A percentile compares a stretch with the other conserved stretches of the same genome.
phyloP scores from a whole-genome alignment of 345 rosid genomes.

The Citrus reticulata region DNA sequence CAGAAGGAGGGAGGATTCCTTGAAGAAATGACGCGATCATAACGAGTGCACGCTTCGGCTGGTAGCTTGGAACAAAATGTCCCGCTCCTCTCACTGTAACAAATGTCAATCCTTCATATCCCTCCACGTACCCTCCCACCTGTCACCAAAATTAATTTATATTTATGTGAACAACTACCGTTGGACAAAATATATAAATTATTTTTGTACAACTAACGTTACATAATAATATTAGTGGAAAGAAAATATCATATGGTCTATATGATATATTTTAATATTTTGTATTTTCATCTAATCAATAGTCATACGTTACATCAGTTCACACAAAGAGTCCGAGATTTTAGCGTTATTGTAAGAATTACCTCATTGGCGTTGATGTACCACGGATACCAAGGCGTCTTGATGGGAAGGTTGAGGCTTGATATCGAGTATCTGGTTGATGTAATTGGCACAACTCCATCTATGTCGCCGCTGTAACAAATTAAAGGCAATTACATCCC shows the following conservation, averaged over 20 bases:
- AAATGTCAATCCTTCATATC: conserved; percentile 30
- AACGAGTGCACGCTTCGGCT: conserved; percentile 30
- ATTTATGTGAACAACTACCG: too few species aligned
- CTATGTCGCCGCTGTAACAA: conserved; percentile 23
- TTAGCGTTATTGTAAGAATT: background rate
- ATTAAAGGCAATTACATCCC: too few species aligned
- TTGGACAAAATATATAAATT: too few species aligned
- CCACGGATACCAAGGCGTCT: conserved; percentile 25
- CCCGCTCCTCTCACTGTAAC: conserved; percentile 39
- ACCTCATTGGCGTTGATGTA: conserved; percentile 13
- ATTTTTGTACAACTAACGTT: too few species aligned
- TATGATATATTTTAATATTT: too few species aligned
- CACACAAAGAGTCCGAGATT: too few species aligned
- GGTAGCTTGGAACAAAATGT: conserved; percentile 32
- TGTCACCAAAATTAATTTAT: background rate
- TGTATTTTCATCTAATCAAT: too few species aligned
- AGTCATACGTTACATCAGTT: too few species aligned
- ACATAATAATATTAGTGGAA: too few species aligned
- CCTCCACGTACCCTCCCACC: conserved; percentile 32
- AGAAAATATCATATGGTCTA: background rate
- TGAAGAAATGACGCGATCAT: conserved; percentile 23
- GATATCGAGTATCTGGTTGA: conserved; percentile 18
- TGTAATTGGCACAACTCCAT: conserved; percentile 23
- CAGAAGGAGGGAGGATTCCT: conserved; percentile 22
- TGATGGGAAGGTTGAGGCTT: conserved; percentile 14